phyloP scores from a whole-genome alignment of 305 asterid genomes.

The Fraxinus greggii region DNA sequence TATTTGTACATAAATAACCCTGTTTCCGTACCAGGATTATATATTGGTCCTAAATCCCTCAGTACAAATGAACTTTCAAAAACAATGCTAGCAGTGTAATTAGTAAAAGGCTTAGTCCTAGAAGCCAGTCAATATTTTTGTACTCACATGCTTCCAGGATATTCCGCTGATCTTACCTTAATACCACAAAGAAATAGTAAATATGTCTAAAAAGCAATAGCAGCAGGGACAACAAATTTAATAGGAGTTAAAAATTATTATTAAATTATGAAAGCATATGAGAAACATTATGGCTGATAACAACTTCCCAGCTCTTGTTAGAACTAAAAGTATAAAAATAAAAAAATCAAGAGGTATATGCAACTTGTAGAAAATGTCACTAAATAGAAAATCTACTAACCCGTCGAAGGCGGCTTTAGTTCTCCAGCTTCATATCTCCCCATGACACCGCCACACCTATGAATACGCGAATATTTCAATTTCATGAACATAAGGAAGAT shows the following conservation, averaged over 20 bases:
- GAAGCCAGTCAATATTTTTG: not conserved
- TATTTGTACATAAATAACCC: not conserved
- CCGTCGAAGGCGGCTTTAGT: conserved; percentile 53
- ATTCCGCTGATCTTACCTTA: not conserved
- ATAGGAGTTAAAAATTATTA: not conserved
- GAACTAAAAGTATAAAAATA: not conserved
- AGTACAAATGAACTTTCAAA: not conserved
- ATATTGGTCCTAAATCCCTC: not conserved
- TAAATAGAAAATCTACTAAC: conserved; percentile 30
- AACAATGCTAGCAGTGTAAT: not conserved
- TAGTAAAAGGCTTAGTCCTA: not conserved
- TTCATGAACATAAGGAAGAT: conserved; percentile 12
- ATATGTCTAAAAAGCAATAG: not conserved
- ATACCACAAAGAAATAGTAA: not conserved
- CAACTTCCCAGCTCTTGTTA: not conserved
- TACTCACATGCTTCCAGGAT: not conserved
- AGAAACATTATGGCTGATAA: not conserved
- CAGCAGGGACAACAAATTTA: not conserved
- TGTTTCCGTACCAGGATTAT: not conserved
- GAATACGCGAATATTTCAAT: conserved; percentile 3
- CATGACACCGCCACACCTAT: conserved; percentile 61
- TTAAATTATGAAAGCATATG: not conserved
- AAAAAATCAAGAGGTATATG: not conserved
- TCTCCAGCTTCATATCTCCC: conserved; percentile 60
- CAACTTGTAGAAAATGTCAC: not conserved